Evolutionary conservation across 2,329 filamentous ascomycete species (phyloP), one percentile per base, ranked within the genome.

Genomic region (Pyrenochaeta sp.): DNA sequence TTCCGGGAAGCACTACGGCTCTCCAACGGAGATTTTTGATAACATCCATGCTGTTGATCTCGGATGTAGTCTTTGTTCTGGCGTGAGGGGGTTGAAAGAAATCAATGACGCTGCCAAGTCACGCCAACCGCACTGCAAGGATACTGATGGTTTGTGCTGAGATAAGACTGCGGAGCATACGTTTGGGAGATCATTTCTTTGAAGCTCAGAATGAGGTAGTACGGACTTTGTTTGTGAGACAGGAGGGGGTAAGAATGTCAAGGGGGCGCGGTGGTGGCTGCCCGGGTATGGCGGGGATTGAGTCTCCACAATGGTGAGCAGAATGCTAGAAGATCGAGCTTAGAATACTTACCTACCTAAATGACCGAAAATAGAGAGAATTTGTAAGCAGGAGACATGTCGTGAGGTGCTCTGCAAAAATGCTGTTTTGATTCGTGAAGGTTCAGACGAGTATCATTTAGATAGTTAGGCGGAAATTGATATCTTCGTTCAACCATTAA

Each of bases 21-120:
- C 63, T 60, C 63, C 63, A 59, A 53, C 63, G 61, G 62, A 47
- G 1, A 39, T 35, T 17, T 36, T 29, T 15, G 18, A 18, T 14
- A 21, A 4, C 17, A 14, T 33, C 23, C 20, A 17, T 29, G 18
- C 7, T 20, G 30, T 10, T 7, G 11, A 12, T 36, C 29, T 41
- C 6, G 5, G n/a, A 33, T 7, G 18, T 21, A 49, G 18, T 42
- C 32, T 23, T 11, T 4, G 17, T 44, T 29, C 31, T 27, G 31
- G 21, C 30, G 40, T 11, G 17, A 7, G 23, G 21, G 31, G 18
- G 31, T 30, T 17, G 15, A 20, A 29, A 10, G 10, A 57, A 51
- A 44, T 59, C 53, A 37, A 59, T 59, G 56, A 59, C 53, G 56
- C 36, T 53, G 42, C 45, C 49, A 27, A 49, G 50, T 15, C 33